Evolutionary conservation across 805 yeast species (phyloP).

Genomic region (Wickerhamiella musiphila): DNA sequence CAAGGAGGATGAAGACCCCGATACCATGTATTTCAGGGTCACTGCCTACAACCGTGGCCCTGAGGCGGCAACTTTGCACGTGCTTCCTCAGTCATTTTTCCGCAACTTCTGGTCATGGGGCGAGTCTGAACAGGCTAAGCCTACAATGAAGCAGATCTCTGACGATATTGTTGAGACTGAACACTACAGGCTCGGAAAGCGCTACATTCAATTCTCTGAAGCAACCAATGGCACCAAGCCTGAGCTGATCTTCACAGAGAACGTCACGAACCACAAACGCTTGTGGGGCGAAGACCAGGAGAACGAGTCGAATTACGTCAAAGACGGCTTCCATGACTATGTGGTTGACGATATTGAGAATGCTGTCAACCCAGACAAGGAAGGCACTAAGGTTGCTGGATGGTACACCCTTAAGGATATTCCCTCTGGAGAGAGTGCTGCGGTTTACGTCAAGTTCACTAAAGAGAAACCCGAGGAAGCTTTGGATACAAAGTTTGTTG

Average conservation of each 20-base stretch:
- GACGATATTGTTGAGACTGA: slow-evolving; percentile 36
- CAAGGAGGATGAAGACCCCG: slow-evolving; percentile 62
- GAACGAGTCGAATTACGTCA: slow-evolving; percentile 44
- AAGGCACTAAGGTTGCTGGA: slow-evolving; percentile 75
- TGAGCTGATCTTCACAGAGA: slow-evolving; percentile 64
- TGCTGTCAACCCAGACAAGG: slow-evolving; percentile 49
- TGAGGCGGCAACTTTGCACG: slow-evolving; percentile 74
- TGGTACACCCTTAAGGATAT: slow-evolving; percentile 67
- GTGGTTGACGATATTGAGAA: slow-evolving; percentile 41
- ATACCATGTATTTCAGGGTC: slow-evolving; percentile 63
- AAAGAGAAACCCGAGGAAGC: slow-evolving; percentile 22
- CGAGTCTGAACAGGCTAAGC: slow-evolving; percentile 24
- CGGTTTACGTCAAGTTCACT: slow-evolving; percentile 60
- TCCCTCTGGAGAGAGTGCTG: slow-evolving; percentile 75
- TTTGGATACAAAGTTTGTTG: slow-evolving; percentile 60
- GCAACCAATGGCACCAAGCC: slow-evolving; percentile 34
- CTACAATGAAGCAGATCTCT: slow-evolving; percentile 27
- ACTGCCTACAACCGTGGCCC: slow-evolving; percentile 77
- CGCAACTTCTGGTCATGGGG: slow-evolving; percentile 96
- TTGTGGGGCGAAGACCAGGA: slow-evolving; percentile 37
- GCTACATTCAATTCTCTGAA: slow-evolving; percentile 36
- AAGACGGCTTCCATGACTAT: slow-evolving; percentile 84
- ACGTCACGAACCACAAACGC: slow-evolving; percentile 60
- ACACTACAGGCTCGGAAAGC: slow-evolving; percentile 52
- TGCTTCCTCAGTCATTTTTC: slow-evolving; percentile 67